Percentiles rank a stretch among this genome's conserved stretches.
phyloP scores from a whole-genome alignment of 1,139 yeast species.

The Geotrichum fermentans region DNA sequence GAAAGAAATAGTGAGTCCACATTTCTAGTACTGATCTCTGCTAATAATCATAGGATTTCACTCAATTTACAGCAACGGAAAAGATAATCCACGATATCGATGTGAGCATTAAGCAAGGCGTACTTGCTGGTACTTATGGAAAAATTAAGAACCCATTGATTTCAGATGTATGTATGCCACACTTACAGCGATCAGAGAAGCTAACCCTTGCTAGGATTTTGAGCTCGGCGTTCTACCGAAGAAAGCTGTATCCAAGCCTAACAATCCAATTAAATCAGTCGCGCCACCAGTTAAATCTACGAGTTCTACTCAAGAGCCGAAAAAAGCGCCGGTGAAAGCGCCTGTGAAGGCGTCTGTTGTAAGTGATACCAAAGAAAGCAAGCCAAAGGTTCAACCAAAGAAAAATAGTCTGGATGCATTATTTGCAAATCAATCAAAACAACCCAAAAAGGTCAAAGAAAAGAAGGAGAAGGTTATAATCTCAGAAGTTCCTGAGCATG shows the following conservation, averaged over 20 bases:
- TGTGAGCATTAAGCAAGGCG: conserved; percentile 1
- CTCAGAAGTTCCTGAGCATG: conserved; percentile 1
- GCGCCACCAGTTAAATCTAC: not conserved
- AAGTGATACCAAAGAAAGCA: not conserved
- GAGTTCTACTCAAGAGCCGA: not conserved
- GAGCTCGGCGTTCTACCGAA: not conserved
- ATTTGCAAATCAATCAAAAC: conserved; percentile 10
- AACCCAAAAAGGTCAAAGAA: conserved; percentile 2
- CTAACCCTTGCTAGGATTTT: not conserved
- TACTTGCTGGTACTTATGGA: conserved; percentile 13
- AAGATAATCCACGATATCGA: conserved; percentile 10
- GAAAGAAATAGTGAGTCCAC: conserved; percentile 13
- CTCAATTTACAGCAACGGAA: conserved; percentile 15
- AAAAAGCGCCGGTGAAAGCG: no score
- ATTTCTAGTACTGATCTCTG: not conserved
- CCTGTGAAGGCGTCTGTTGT: not conserved
- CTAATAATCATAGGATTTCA: conserved; percentile 9
- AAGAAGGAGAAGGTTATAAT: conserved; percentile 7
- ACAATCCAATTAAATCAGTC: not conserved
- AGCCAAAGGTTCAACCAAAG: not conserved
- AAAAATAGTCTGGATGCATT: conserved; percentile 3
- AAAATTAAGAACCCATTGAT: conserved; percentile 16
- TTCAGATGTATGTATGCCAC: conserved; percentile 15
- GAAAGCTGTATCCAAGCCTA: not conserved
- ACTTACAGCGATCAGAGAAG: not conserved